Conservation (phyloP, 2,329 filamentous ascomycete species). For the Trichoderma koningiopsis region DNA sequence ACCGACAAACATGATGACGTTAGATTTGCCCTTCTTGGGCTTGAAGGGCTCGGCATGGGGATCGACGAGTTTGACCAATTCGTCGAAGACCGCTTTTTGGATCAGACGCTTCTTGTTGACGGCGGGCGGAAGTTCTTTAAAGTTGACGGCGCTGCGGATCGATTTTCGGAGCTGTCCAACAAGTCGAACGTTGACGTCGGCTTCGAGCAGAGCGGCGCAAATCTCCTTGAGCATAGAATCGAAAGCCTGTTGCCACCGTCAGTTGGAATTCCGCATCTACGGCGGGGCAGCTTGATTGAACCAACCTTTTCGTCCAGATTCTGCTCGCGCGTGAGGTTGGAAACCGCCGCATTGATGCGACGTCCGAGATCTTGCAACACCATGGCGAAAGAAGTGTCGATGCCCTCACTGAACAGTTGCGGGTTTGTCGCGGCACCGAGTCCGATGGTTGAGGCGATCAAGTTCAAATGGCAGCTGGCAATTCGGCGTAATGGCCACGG, state of each 20-base stretch:
- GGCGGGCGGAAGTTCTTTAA: slow-evolving; percentile 85
- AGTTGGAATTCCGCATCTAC: slow-evolving; percentile 3
- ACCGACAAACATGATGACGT: slow-evolving; percentile 99
- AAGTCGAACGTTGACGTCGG: slow-evolving; percentile 95
- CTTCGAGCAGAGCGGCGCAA: slow-evolving; percentile 89
- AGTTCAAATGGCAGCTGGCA: slow-evolving; percentile 25
- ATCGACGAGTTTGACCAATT: slow-evolving; percentile 92
- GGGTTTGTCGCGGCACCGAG: slow-evolving; percentile 6
- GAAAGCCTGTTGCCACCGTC: slow-evolving; percentile 66
- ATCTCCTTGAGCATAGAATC: slow-evolving; percentile 99
- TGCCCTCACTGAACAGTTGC: slow-evolving; percentile 2
- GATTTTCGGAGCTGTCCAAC: slow-evolving; percentile 90
- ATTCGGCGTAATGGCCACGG: slow-evolving; percentile 16
- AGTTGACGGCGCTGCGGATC: slow-evolving; percentile 88
- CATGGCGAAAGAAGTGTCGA: slow-evolving; percentile 56
- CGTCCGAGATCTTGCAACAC: slow-evolving; percentile 98
- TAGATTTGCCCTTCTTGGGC: slow-evolving; percentile 92
- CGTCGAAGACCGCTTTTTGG: slow-evolving; percentile 96
- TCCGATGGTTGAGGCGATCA: slow-evolving; percentile 12
- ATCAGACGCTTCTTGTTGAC: slow-evolving; percentile 99
- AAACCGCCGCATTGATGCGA: slow-evolving; percentile 96
- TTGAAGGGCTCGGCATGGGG: slow-evolving; percentile 95
- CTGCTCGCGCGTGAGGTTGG: slow-evolving; percentile 85
- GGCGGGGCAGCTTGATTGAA: slow-evolving; percentile 28
- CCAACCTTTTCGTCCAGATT: slow-evolving; percentile 93